These are phyloP conservation scores for Aspergillus pseudotamarii DNA, from an alignment of 2,329 filamentous ascomycete species.

Conservation along the genomic window DNA sequence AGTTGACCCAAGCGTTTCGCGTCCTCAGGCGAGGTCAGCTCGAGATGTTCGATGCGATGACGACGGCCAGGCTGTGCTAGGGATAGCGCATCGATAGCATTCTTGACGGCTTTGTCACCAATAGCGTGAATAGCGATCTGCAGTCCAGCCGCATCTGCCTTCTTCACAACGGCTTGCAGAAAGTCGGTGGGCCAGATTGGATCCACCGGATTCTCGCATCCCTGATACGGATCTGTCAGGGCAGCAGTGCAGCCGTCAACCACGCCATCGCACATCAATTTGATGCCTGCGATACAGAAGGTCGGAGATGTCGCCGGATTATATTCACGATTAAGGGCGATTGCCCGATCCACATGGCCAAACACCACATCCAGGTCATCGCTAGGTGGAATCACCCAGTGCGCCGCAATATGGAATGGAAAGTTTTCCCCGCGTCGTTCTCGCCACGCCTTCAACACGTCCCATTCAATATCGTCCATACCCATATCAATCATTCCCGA, in stretches of 20 bases:
- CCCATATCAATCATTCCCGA: slow-evolving; percentile 57
- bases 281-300: slow-evolving; percentile 52
- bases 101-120: slow-evolving; percentile 51
- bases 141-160: slow-evolving; percentile 47
- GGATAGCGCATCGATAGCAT: slow-evolving; percentile 51
- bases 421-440: slow-evolving; percentile 33
- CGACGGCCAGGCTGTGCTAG: slow-evolving; percentile 44
- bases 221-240: slow-evolving; percentile 49
- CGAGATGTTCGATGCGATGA: slow-evolving; percentile 56
- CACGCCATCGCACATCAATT: slow-evolving; percentile 55
- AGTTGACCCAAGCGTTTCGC: slow-evolving; percentile 50
- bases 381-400: slow-evolving; percentile 53
- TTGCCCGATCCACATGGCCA: slow-evolving; percentile 49
- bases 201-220: slow-evolving; percentile 44
- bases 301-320: slow-evolving; percentile 43
- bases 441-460: slow-evolving; percentile 45
- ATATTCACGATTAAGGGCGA: slow-evolving; percentile 45
- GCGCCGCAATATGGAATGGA: slow-evolving; percentile 49
- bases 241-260: slow-evolving; percentile 56
- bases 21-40: slow-evolving; percentile 52
- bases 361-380: slow-evolving; percentile 43
- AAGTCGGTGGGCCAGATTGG: slow-evolving; percentile 51
- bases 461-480: slow-evolving; percentile 55
- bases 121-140: slow-evolving; percentile 57
- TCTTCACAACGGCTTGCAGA: slow-evolving; percentile 47